Base-by-base conservation (phyloP, 768 basidiomycete genomes). In the Podaxis sp. region DNA sequence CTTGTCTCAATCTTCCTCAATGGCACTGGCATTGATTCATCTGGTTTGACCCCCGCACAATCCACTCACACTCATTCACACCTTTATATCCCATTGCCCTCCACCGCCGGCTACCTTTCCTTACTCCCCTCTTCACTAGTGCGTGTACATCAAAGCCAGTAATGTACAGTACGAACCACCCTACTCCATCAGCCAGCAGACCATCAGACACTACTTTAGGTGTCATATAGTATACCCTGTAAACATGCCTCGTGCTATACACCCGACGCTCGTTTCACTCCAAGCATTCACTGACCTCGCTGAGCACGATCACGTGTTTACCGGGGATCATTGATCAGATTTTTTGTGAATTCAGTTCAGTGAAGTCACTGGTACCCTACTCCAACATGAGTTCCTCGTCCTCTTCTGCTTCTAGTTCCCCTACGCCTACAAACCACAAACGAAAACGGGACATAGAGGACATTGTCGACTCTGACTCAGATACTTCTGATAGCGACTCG, bases 321-420 rank as follows among this genome's bases (percentile, higher is more conserved):
- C n/a, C 13, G 22, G 7, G 26, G n/a, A 51, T 24, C 36, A 33
- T 28, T 37, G 28, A 53, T 60, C 51, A 60, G 52, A 53, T 55
- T 48, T 55, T 55, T 46, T 12, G 40, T 26, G 12, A 24, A 17
- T 41, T 28, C 37, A 15, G 10, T 13, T 24, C 15, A 22, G 52
- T 55, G 40, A 59, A 51, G 46, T 49, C 30, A 51, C 49, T 11
- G 28, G n/a, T 38, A 50, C 36, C 30, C 48, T 30, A 6, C 33
- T 50, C 24, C 28, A 13, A 10, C 28, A 62, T 62, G 61, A 49
- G 61, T 28, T 65, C 66, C 36, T 65, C 64, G 28, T 65, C 64
- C 4, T 51, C 60, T 11, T 74, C 77, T 5, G 76, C 78, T 3
- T 75, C 78, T 46, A 72, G 70, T 17, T 76, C 73, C 56, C 72